Evolutionary conservation across 805 yeast species (phyloP), one percentile per base, ranked within the genome.

Genomic region (Candida maesae): DNA sequence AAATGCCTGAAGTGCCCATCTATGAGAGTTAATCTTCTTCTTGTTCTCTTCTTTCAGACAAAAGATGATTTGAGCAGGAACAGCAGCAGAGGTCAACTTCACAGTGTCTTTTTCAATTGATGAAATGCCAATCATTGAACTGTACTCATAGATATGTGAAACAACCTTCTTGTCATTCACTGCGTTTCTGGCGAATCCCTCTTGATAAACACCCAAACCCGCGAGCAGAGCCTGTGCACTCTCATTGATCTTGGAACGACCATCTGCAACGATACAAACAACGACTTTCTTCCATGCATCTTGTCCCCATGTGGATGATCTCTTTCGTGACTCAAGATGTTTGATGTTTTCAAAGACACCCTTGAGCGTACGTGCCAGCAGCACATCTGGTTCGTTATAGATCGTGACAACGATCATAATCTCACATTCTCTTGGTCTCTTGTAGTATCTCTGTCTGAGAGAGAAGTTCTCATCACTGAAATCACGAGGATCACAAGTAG

Each of bases 1-100:
- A 67, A 91, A 87, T 2, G 95, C 95, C 62, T 91, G 93, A 64
- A 91, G 81, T 23, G 95, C 89, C 99, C 99, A 91, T 53, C 97
- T 75, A 65, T 91, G 99, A 3, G 96, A 88, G 63, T 91, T 91
- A 61, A 91, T 91, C 58, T 91, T 91, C 59, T 84, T 81, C 51
- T 84, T 79, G 61, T 91, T 91, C 56, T 81, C 79, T 57, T 91
- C 98, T 59, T 91, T 91, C 55, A 91, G 66, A 55, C 96, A 91
- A 61, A 90, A 90, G 19, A 91, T 61, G 64, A 93, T 68, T 62
- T 91, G 98, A 10, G 89, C 83, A 0, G 99, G 99, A 3, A 80
- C 76, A 17, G 73, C 72, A 44, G 80, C 84, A 2, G 88, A 73
- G 1, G 79, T 75, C 32, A 91, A 66, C 53, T 82, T 81, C 32